Evolutionary conservation across 2,329 filamentous ascomycete genomes (phyloP), one percentile per base, ranked within the genome.

Genomic region (Diplocarpon mali): DNA sequence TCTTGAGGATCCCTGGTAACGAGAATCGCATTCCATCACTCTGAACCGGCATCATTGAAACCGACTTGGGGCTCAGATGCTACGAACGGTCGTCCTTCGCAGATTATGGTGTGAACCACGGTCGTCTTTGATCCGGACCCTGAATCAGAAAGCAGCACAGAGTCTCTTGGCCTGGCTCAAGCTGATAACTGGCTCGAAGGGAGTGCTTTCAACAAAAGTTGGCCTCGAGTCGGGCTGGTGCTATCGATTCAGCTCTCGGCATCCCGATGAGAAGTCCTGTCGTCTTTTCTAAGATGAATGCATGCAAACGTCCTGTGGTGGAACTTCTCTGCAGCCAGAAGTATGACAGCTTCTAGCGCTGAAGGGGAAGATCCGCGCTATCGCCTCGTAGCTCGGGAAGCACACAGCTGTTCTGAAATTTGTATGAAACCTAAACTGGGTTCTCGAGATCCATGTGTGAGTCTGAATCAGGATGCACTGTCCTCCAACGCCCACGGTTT

Each of bases 251-350:
- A 38, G 2, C 14, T 38, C 30, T 45, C 37, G 43, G 37, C 36
- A 45, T 40, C 10, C 38, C 43, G 37, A 47, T 29, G 36, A 42
- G 35, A 40, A 31, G 20, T 32, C 6, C 39, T 31, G 28, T 38
- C 28, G 34, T 31, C 7, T 37, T 32, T 4, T 32, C 11, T 28
- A 27, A 36, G 29, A 16, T 15, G 28, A 27, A 37, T 31, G 34
- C 38, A 44, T 44, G 39, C 45, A 40, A 45, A 38, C 35, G 38
- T 42, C 13, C 29, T 42, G 46, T 29, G 24, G 49, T 49, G 47
- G 14, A 35, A 48, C 44, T 31, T 17, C n/a, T 16, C 24, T 31
- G 5, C 38, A 38, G 39, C 29, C 14, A 46, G 30, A 29, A 16
- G 44, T 52, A 24, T 40, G 29, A 52, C 49, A 45, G 43, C 24